phyloP scores from a whole-genome alignment of 805 yeast genomes.

The Debaryomyces tyrocola region DNA sequence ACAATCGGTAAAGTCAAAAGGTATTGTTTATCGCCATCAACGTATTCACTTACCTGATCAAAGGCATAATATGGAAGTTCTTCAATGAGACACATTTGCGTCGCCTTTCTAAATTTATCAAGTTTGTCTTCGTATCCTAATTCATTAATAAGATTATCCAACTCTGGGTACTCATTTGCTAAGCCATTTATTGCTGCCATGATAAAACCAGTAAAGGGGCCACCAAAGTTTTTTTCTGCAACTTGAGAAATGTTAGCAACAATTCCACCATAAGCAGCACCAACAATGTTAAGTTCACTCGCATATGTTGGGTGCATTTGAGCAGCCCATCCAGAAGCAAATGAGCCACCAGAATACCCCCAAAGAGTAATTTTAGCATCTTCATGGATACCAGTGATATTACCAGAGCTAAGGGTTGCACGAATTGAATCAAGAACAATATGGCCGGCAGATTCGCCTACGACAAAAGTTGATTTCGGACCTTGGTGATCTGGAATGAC shows the following conservation, averaged over 20 bases:
- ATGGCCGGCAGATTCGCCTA: constrained; percentile 21
- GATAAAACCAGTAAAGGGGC: constrained; percentile 20
- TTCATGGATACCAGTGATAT: constrained; percentile 16
- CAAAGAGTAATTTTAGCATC: constrained; percentile 21
- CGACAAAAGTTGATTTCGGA: constrained; percentile 22
- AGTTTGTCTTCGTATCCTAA: constrained; percentile 1
- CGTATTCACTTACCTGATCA: background rate
- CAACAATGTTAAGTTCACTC: constrained; percentile 22
- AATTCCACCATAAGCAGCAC: constrained; percentile 32
- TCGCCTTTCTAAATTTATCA: background rate
- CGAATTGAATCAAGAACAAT: constrained; percentile 24
- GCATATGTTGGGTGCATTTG: constrained; percentile 27
- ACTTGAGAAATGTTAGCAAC: constrained; percentile 24
- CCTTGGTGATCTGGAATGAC: constrained; percentile 30
- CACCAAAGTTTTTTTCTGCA: constrained; percentile 19
- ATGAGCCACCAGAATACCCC: constrained; percentile 35
- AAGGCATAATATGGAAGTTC: background rate
- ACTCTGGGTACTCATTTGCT: constrained; percentile 23
- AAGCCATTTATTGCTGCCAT: constrained; percentile 25
- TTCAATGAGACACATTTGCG: background rate
- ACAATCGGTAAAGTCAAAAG: constrained; percentile 7
- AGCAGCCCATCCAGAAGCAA: constrained; percentile 30
- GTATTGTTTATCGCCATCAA: constrained; percentile 9
- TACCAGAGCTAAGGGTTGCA: constrained; percentile 17
- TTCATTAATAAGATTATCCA: constrained; percentile 4